phyloP scores from a whole-genome alignment of 208 protist genomes.

The Leishmania lainsoni region DNA sequence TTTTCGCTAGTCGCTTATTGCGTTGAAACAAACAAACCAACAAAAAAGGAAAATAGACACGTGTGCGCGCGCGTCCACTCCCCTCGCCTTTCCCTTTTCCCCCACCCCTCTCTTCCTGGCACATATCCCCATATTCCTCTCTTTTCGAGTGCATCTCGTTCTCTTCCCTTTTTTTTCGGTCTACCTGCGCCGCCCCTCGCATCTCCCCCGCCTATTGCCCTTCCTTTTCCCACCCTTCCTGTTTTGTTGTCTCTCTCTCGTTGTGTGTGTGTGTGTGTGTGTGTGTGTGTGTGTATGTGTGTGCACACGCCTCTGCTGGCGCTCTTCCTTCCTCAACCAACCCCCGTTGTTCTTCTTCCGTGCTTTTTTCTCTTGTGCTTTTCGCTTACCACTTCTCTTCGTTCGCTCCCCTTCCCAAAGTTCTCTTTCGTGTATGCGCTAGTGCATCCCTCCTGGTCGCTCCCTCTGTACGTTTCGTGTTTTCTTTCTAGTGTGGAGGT shows the following conservation, averaged over 20 bases:
- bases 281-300: neutral
- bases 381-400: neutral
- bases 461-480: neutral
- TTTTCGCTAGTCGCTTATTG: neutral
- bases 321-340: neutral
- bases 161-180: too few species aligned
- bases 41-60: neutral
- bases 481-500: neutral
- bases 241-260: neutral
- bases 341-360: neutral
- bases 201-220: too few species aligned
- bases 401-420: conserved; percentile 3
- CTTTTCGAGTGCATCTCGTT: conserved; percentile 6
- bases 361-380: neutral
- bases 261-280: neutral
- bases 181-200: neutral
- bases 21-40: too few species aligned
- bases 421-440: neutral
- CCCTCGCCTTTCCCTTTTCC: neutral
- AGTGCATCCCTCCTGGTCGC: neutral
- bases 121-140: neutral
- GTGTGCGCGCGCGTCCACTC: neutral
- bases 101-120: neutral
- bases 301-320: neutral
- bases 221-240: neutral